These are phyloP conservation scores for Hyphopichia homilentoma DNA, from an alignment of 805 yeast species.

Conservation along the genomic window DNA sequence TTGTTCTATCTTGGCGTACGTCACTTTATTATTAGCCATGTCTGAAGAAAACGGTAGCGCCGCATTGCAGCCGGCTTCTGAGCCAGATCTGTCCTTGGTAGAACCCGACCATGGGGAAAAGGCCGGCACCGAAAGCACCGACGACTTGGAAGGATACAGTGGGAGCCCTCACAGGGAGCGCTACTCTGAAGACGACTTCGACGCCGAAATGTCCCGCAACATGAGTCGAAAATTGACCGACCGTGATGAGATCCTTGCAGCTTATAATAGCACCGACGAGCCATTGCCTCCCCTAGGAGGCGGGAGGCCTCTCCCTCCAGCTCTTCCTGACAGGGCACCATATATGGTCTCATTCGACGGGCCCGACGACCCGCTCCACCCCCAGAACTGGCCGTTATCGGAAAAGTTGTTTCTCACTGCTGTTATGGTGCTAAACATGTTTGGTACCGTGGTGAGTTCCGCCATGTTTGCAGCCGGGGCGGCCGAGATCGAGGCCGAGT, in stretches of 20 bases:
- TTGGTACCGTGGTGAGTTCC: conserved; percentile 66
- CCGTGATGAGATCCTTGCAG: conserved; percentile 14
- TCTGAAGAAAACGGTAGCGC: no score
- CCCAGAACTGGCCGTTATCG: conserved; percentile 62
- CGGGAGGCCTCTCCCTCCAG: conserved; percentile 11
- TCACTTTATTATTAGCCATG: no score
- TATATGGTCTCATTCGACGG: conserved; percentile 77
- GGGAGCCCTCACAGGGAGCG: no score
- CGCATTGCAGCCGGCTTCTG: no score
- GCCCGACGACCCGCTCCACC: conserved; percentile 72
- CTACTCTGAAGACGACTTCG: conserved; percentile 21
- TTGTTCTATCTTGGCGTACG: no score
- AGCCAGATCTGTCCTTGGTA: no score
- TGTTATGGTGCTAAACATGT: conserved; percentile 30
- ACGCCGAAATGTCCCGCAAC: conserved; percentile 13
- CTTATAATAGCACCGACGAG: conserved; percentile 18
- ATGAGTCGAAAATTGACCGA: conserved; percentile 18
- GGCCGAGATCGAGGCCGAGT: conserved; percentile 44
- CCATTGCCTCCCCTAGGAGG: conserved; percentile 17
- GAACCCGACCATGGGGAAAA: no score
- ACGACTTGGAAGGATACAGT: no score
- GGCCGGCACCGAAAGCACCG: no score
- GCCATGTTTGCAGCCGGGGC: conserved; percentile 71
- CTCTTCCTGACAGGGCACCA: conserved; percentile 9
- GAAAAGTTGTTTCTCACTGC: conserved; percentile 20